Evolutionary conservation across 768 basidiomycete species (phyloP), one percentile per base, ranked within the genome.

Genomic region (Chalciporus sphaerocephalus): DNA sequence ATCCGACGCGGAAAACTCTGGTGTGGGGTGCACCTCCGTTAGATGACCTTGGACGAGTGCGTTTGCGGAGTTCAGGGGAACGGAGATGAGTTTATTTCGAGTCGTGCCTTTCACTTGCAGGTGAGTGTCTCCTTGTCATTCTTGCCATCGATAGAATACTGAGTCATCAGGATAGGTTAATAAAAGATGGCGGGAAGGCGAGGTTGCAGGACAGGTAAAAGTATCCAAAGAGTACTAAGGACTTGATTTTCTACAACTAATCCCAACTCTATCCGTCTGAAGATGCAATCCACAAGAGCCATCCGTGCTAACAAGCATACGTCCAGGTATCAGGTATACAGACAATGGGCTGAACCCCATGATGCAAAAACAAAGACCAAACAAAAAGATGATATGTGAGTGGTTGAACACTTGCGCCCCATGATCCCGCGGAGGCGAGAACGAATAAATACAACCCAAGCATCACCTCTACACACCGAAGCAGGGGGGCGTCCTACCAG

Each of bases 11-110:
- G 30, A 85, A 82, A 62, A 85, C 83, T 0, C 53, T 86, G 5
- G 76, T 89, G 4, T 85, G 80, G 81, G 83, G 82, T 24, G 87
- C 87, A 21, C 87, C 87, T 5, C 68, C 80, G 1, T 71, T 87
- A 42, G 84, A 88, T 52, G 70, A 74, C 39, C 57, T 81, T 12
- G 84, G 83, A 40, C 75, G 69, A 47, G 57, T 77, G 53, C 6
- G 17, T 27, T 18, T 47, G 33, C 47, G 25, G 20, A 36, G 41
- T n/a, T 52, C 51, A 6, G 23, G 22, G 18, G 32, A 40, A 28
- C 44, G 20, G 16, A 33, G 41, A 44, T 55, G 17, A 47, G 13
- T 20, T 4, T 17, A 11, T 13, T 15, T 22, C 36, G 30, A n/a
- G 15, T 15, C 13, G 9, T n/a, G n/a, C 24, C 5, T 28, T 13